A percentile compares a stretch with the other conserved stretches of the same genome.
phyloP scores from a whole-genome alignment of 2,329 filamentous ascomycete genomes.

The Teratosphaeria viscida region DNA sequence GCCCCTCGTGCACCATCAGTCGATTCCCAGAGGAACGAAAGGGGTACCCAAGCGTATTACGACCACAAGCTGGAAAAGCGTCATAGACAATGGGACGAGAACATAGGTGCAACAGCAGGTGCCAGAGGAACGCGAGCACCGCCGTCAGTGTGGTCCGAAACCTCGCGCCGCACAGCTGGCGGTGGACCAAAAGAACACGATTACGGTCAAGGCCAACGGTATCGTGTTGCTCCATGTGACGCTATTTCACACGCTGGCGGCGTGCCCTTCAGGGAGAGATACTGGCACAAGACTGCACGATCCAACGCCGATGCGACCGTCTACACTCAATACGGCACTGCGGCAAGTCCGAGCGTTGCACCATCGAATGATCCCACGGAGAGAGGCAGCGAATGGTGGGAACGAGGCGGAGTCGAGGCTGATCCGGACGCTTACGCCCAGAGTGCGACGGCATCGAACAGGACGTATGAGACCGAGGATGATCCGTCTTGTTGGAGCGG shows the following conservation, averaged over 20 bases:
- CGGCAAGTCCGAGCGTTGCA: not conserved
- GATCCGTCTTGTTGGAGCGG: not conserved
- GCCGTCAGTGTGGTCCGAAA: not conserved
- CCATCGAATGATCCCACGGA: not conserved
- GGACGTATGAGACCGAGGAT: not conserved
- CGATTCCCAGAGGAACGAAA: not conserved
- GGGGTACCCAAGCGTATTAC: not conserved
- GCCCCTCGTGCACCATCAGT: not conserved
- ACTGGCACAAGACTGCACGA: not conserved
- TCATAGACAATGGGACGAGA: not conserved
- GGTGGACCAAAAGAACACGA: not conserved
- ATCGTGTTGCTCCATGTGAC: not conserved
- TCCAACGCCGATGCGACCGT: not conserved
- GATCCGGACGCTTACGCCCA: not conserved
- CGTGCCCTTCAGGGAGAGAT: not conserved
- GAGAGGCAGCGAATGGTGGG: not conserved
- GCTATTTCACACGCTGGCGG: not conserved
- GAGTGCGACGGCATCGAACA: not conserved
- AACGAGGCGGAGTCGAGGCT: not conserved
- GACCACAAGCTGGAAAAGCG: not conserved
- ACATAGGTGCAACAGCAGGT: not conserved
- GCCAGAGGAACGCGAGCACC: not conserved
- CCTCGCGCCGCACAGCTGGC: not conserved
- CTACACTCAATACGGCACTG: not conserved
- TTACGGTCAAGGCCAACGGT: not conserved